Evolutionary conservation across 345 rosid genomes (phyloP), one percentile per base, ranked within the genome.

Genomic region (Boechera divaricarpa): DNA sequence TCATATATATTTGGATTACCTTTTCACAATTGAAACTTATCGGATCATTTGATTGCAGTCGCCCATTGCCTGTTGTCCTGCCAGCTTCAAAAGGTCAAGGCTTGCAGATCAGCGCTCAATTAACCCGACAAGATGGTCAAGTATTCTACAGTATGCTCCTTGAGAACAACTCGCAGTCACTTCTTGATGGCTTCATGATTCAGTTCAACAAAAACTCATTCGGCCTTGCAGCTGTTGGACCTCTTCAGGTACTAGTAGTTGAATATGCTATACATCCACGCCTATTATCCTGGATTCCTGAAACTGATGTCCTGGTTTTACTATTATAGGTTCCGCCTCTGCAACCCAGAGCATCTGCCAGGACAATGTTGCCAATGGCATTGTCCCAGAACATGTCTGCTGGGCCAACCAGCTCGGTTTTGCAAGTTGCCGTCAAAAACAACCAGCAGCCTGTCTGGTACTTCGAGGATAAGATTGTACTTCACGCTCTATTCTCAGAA

Each of bases 161-260:
- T 69, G 98, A 94, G 85, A 94, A 92, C 88, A 92, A 84, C 81
- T 42, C 95, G 2, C 92, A 88, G 77, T 56, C 79, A 48, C 72
- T 92, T 36, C 97, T 94, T 55, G 98, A 94, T 81, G 98, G 98
- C 29, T 94, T 94, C 88, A 87, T 94, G 97, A 94, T 94, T 80
- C 98, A 90, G 83, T 94, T 94, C 77, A 94, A 94, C 89, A 94
- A 92, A 87, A 94, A 94, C 61, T 78, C 95, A 49, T 84, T 89
- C 38, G 98, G 98, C 54, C 93, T 94, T 79, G 97, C 97, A 28
- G 91, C 97, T 82, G 90, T 85, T 45, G 97, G 86, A 76, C 82
- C 95, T 45, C 86, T 94, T 75, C 97, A 94, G 97, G 98, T 16
- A 16, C 16, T 94, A 62, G 3, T 54, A 49, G 15, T 66, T 63